Evolutionary conservation across 2,329 filamentous ascomycete genomes (phyloP).

Genomic region (Calycina marina): DNA sequence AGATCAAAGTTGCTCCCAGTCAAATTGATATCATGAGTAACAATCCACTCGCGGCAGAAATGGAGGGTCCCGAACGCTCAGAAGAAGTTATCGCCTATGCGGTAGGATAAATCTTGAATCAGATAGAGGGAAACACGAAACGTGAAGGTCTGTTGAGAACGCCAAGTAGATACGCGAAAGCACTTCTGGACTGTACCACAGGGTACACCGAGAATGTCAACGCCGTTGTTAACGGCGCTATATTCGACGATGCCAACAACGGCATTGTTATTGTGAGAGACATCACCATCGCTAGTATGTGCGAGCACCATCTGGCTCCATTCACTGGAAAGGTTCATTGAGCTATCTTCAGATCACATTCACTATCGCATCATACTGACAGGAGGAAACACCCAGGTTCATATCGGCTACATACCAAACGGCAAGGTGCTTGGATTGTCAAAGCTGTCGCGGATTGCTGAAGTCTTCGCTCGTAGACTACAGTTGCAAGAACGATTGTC

Average conservation of each 20-base stretch:
- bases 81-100: too few relatives aligned
- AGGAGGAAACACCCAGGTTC: constrained; percentile 50
- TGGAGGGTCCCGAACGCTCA: too few relatives aligned
- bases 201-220: constrained; percentile 91
- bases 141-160: constrained; percentile 50
- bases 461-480: constrained; percentile 87
- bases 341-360: too few relatives aligned
- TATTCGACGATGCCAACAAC: constrained; percentile 94
- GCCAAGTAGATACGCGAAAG: constrained; percentile 83
- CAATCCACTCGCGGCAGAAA: too few relatives aligned
- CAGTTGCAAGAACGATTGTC: constrained; percentile 96
- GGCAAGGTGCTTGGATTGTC: constrained; percentile 87
- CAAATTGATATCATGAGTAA: too few relatives aligned
- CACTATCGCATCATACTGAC: constrained; percentile 2
- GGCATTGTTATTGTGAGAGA: constrained; percentile 97
- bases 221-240: constrained; percentile 82
- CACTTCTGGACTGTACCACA: constrained; percentile 89
- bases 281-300: constrained; percentile 87
- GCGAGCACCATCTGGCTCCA: constrained; percentile 94
- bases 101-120: too few relatives aligned
- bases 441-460: constrained; percentile 87
- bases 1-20: too few relatives aligned
- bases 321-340: constrained; percentile 86
- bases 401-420: constrained; percentile 93
- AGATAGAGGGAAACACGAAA: constrained; percentile 54